Conservation (phyloP, 2,329 filamentous ascomycete genomes). For the Trichophyton schoenleinii region DNA sequence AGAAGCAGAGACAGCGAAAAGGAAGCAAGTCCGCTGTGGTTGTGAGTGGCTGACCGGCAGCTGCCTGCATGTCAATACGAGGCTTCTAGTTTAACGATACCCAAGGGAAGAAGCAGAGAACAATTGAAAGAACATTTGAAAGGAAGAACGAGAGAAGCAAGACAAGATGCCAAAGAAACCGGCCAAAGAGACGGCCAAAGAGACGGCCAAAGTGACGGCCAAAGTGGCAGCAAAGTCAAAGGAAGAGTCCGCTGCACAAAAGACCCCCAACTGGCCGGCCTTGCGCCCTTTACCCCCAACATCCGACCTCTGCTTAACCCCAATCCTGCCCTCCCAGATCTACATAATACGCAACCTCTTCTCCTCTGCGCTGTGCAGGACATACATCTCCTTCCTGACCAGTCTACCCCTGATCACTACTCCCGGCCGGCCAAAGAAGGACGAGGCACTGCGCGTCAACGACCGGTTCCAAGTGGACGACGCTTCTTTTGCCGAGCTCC, state of each 20-base stretch:
- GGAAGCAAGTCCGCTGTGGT: no score
- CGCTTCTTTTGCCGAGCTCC: slow-evolving; percentile 53
- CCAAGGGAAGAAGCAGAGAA: not conserved
- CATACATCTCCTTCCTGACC: slow-evolving; percentile 61
- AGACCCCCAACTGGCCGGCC: not conserved
- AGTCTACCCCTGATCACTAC: slow-evolving; percentile 63
- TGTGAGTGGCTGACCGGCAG: no score
- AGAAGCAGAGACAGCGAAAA: no score
- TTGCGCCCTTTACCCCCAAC: slow-evolving; percentile 58
- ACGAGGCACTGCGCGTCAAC: slow-evolving; percentile 73
- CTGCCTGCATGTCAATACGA: not conserved
- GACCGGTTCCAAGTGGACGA: slow-evolving; percentile 80
- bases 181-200: no score
- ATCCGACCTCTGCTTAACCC: slow-evolving; percentile 48
- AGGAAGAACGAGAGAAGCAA: not conserved
- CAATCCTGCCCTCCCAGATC: slow-evolving; percentile 53
- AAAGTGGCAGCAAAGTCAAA: not conserved
- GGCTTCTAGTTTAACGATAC: not conserved
- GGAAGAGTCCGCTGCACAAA: not conserved
- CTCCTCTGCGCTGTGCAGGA: slow-evolving; percentile 60
- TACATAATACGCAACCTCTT: slow-evolving; percentile 62
- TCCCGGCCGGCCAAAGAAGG: slow-evolving; percentile 63
- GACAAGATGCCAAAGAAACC: not conserved
- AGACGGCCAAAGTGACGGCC: no score
- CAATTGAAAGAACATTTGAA: not conserved